These are phyloP conservation scores for Tricholoma saponaceum DNA, from an alignment of 768 basidiomycete species.

Conservation along the genomic window DNA sequence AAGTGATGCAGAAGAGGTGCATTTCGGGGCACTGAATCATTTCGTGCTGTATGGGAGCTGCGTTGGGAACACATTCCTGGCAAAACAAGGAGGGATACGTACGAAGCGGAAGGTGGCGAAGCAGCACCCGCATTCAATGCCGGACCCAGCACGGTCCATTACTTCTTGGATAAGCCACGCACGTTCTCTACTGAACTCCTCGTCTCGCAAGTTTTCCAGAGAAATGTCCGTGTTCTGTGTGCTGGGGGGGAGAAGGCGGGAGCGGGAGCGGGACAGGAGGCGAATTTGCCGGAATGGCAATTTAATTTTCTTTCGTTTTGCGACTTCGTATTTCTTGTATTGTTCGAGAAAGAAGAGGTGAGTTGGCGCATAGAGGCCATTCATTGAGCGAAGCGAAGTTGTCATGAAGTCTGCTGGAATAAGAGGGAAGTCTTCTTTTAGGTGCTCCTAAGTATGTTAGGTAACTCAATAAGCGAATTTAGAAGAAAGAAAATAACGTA, in stretches of 20 bases:
- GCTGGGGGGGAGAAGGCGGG: background rate
- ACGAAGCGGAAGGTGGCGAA: conserved; percentile 70
- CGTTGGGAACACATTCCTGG: too few relatives aligned
- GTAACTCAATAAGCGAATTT: background rate
- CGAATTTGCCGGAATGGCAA: background rate
- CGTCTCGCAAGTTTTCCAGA: conserved; percentile 26
- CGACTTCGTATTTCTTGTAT: conserved; percentile 22
- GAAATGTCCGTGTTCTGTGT: background rate
- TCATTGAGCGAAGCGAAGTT: conserved; percentile 28
- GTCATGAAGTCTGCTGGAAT: conserved; percentile 54
- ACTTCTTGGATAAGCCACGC: conserved; percentile 33
- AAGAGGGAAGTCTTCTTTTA: conserved; percentile 50
- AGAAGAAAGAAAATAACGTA: conserved; percentile 19
- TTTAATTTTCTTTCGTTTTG: conserved; percentile 4
- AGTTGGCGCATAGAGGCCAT: conserved; percentile 59
- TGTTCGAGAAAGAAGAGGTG: conserved; percentile 41
- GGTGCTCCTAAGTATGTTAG: conserved; percentile 36
- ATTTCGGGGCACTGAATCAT: conserved; percentile 87
- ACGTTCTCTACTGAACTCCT: conserved; percentile 38
- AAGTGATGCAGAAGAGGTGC: conserved; percentile 77
- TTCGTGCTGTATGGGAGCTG: conserved; percentile 44
- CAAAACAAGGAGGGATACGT: background rate
- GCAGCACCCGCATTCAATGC: conserved; percentile 86
- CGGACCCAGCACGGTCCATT: conserved; percentile 33
- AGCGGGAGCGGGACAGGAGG: background rate